These are phyloP conservation scores for Psilocybe cubensis DNA, from an alignment of 768 basidiomycete species.

Conservation along the genomic window DNA sequence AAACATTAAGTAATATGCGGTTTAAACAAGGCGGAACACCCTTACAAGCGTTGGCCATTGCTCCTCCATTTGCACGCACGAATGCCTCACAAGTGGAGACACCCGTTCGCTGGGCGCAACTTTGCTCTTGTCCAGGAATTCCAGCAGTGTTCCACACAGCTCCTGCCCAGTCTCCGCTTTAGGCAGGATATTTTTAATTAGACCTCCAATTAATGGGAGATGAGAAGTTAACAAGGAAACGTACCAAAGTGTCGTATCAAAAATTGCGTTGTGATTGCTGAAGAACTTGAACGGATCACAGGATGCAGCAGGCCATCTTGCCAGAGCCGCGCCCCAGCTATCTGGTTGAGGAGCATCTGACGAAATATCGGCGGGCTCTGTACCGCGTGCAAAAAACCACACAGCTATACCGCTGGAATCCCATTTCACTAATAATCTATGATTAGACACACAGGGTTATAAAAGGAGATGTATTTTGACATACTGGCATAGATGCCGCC, in stretches of 20 bases:
- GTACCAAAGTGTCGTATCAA: constrained; percentile 86
- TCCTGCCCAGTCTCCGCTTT: constrained; percentile 89
- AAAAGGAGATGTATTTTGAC: constrained; percentile 31
- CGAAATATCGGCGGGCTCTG: constrained; percentile 78
- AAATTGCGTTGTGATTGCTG: constrained; percentile 74
- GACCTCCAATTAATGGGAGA: too few relatives aligned
- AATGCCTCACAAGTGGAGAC: constrained; percentile 81
- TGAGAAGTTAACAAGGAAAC: constrained; percentile 24
- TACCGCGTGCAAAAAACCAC: constrained; percentile 79
- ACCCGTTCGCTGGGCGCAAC: constrained; percentile 84
- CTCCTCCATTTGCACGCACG: constrained; percentile 69
- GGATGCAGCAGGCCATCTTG: constrained; percentile 72
- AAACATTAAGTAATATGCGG: constrained; percentile 4
- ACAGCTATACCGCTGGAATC: constrained; percentile 73
- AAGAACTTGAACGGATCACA: constrained; percentile 86
- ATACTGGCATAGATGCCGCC: constrained; percentile 92
- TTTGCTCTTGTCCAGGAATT: constrained; percentile 83
- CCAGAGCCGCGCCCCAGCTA: constrained; percentile 78
- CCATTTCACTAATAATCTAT: constrained; percentile 72
- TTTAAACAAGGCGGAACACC: constrained; percentile 18
- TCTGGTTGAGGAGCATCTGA: constrained; percentile 75
- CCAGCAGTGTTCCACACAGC: constrained; percentile 74
- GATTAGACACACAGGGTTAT: constrained; percentile 6
- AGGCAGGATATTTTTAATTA: too few relatives aligned
- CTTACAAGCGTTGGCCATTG: constrained; percentile 81